Base-by-base conservation (phyloP, 164 flowering plant species). In the Tetrastigma voinierianum region DNA sequence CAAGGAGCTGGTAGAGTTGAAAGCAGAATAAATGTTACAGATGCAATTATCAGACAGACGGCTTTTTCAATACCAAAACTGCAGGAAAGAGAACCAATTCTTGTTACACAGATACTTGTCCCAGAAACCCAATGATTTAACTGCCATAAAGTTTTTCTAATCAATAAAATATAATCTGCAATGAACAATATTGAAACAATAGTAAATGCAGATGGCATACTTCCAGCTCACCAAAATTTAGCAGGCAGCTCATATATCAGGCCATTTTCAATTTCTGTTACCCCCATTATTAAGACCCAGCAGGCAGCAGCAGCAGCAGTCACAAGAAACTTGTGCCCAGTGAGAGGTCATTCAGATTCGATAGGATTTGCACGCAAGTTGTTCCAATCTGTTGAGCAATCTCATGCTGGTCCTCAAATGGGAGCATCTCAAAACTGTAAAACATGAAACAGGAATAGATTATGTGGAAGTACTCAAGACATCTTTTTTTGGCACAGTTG, bases 341-440 rank as follows among this genome's bases (percentile, higher is more conserved):
- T 51, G 86, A 72, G 57, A 95, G 84, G 60, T 95, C 99, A 65
- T 82, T 89, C 74, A 95, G 76, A 69, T 88, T 95, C 20, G 93
- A 81, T 51, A 95, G 76, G 55, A 95, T 89, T 61, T 95, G 96
- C 7, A 82, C 66, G 16, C 98, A 88, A 19, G 97, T 95, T 17
- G 99, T 95, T 57, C 98, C 96, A 64, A 88, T 82, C 80, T 90
- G 97, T 54, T 88, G 72, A 23, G 95, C 91, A 61, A 96, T 82
- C 49, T 90, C 98, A 51, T 88, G 82, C 81, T 90, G 99, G 59
- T 93, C 89, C 72, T 90, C 98, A 70, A 90, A 76, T 15, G 87
- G 86, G 43, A 96, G 86, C 95, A 90, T 85, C 71, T 90, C 97
- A 66, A 88, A 96, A 67, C 99, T 92, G 87, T 81, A 59, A 43